A percentile compares a stretch with the other conserved stretches of the same genome.
Evolutionary conservation across 2,329 filamentous ascomycete species (phyloP).

Genomic region (Neonectria magnoliae): DNA sequence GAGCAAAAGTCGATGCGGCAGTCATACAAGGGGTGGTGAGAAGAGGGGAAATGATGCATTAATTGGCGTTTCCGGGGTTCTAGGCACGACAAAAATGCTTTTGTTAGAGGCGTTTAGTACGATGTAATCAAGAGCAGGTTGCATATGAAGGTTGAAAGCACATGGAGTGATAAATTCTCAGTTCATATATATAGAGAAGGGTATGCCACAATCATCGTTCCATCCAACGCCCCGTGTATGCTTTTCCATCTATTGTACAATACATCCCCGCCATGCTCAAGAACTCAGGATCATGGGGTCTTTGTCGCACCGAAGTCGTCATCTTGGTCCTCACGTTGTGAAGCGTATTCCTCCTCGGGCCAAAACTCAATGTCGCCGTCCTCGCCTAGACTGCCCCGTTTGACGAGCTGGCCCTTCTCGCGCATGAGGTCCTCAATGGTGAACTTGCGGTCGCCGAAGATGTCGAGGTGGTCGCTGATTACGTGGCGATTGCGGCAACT

Average conservation of each 20-base stretch:
- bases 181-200: slow-evolving; percentile 28
- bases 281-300: slow-evolving; percentile 14
- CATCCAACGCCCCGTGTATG: slow-evolving; percentile 37
- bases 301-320: slow-evolving; percentile 29
- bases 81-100: slow-evolving; percentile 26
- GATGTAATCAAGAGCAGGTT: slow-evolving; percentile 24
- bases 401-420: slow-evolving; percentile 78
- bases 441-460: slow-evolving; percentile 76
- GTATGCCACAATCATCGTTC: slow-evolving; percentile 24
- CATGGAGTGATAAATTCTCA: not conserved
- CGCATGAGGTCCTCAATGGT: slow-evolving; percentile 82
- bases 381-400: slow-evolving; percentile 74
- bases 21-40: slow-evolving; percentile 68
- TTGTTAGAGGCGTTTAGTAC: slow-evolving; percentile 33
- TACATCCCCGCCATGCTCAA: too few species aligned
- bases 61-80: slow-evolving; percentile 41
- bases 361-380: slow-evolving; percentile 94
- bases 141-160: slow-evolving; percentile 24
- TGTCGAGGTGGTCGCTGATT: slow-evolving; percentile 87
- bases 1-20: slow-evolving; percentile 78
- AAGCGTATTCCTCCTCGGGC: slow-evolving; percentile 69
- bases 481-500: slow-evolving; percentile 87
- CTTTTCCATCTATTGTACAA: slow-evolving; percentile 34
- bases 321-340: slow-evolving; percentile 21
- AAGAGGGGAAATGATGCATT: slow-evolving; percentile 29